Percentiles rank a stretch among this genome's conserved stretches.
These are phyloP conservation scores for Saccharum spontaneum DNA, from an alignment of 176 grass and related monocot genomes.

Conservation along the genomic window DNA sequence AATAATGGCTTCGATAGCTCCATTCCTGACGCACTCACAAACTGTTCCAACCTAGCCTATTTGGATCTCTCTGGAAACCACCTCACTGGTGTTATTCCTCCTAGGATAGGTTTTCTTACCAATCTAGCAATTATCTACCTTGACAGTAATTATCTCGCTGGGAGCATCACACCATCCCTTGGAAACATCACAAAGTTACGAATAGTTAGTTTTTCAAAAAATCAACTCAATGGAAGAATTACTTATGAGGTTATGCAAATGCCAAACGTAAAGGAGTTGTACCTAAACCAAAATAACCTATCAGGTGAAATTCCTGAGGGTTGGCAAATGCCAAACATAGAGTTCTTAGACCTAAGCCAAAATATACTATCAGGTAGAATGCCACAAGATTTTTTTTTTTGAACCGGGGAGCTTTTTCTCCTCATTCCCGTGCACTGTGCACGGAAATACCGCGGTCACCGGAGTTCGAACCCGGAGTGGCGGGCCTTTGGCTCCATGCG, in stretches of 20 bases:
- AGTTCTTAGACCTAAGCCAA: fast-evolving
- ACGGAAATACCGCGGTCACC: too few relatives aligned
- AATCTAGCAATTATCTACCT: neutral
- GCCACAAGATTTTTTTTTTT: too few relatives aligned
- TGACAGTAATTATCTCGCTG: conserved; percentile 3
- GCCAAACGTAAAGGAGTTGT: neutral
- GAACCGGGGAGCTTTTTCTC: too few relatives aligned
- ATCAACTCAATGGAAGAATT: neutral
- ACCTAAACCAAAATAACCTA: too few relatives aligned
- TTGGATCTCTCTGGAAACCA: neutral
- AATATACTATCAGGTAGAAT: neutral
- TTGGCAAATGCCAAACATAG: too few relatives aligned
- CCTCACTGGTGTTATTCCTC: conserved; percentile 15
- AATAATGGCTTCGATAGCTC: neutral
- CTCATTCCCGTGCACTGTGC: too few relatives aligned
- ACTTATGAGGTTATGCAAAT: neutral
- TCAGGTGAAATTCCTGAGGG: too few relatives aligned
- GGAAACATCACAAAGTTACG: neutral
- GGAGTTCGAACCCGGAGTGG: too few relatives aligned
- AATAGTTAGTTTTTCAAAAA: neutral
- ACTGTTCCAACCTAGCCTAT: neutral
- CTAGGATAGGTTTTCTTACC: neutral
- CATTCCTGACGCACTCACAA: neutral
- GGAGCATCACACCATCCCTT: conserved; percentile 17
- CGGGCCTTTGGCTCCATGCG: too few relatives aligned